These are phyloP conservation scores for Trichoderma orchidacearum DNA, from an alignment of 495 filamentous ascomycete genomes.

Conservation along the genomic window DNA sequence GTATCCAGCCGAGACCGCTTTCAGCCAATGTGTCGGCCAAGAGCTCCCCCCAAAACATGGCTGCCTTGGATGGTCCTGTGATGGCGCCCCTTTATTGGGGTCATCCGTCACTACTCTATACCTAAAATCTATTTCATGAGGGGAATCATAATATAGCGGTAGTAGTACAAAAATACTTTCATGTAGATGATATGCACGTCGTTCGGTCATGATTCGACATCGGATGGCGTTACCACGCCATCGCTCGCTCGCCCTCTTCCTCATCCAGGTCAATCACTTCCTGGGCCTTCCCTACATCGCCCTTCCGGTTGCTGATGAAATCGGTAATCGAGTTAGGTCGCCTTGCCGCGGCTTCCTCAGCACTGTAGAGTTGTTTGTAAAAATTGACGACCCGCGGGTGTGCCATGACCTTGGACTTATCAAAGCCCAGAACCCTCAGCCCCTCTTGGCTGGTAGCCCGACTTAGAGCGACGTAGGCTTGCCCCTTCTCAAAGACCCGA, in stretches of 20 bases:
- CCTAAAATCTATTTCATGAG: neutral
- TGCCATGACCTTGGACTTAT: slow-evolving; percentile 85
- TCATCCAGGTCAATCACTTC: neutral
- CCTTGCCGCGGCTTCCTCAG: slow-evolving; percentile 22
- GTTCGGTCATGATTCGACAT: neutral
- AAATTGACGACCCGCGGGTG: slow-evolving; percentile 77
- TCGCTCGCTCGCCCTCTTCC: neutral
- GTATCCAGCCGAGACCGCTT: no score
- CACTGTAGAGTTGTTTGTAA: slow-evolving; percentile 65
- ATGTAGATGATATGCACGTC: neutral
- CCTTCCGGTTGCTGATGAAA: neutral
- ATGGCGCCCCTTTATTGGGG: neutral
- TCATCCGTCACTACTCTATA: neutral
- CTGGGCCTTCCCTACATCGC: neutral
- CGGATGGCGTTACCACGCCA: neutral
- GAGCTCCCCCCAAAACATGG: no score
- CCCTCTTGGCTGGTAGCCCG: slow-evolving; percentile 80
- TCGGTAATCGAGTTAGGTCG: neutral
- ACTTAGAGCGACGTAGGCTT: slow-evolving; percentile 70
- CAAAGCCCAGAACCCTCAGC: slow-evolving; percentile 79
- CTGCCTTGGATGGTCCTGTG: neutral
- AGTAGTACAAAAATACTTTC: neutral
- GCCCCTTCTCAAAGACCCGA: slow-evolving; percentile 88
- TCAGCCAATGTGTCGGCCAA: no score
- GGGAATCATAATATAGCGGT: neutral